These are phyloP conservation scores for Fomitopsis betulina DNA, from an alignment of 1,284 basidiomycete genomes.

Conservation along the genomic window DNA sequence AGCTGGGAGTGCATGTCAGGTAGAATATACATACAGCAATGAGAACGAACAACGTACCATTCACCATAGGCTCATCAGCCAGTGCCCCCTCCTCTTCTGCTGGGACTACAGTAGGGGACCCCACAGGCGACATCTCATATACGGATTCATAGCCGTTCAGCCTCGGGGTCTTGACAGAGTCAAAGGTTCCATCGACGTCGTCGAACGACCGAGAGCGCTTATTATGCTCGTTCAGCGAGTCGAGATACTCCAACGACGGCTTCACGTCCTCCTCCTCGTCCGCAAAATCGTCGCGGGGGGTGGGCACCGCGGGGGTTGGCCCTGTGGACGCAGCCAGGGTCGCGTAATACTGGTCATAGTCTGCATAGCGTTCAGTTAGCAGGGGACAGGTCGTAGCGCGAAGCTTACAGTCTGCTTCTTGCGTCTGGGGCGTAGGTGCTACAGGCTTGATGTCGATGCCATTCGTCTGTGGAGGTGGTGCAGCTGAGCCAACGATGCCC, in stretches of 20 bases:
- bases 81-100: neutral
- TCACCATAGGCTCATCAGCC: slow-evolving; percentile 56
- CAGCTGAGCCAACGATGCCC: slow-evolving; percentile 35
- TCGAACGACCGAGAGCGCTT: slow-evolving; percentile 67
- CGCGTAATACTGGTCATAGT: slow-evolving; percentile 78
- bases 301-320: slow-evolving; percentile 45
- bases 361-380: slow-evolving; percentile 30
- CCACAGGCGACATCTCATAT: slow-evolving; percentile 9
- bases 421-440: slow-evolving; percentile 39
- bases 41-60: slow-evolving; percentile 42
- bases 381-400: neutral
- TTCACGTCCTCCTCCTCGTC: slow-evolving; percentile 70
- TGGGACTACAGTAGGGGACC: neutral
- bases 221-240: slow-evolving; percentile 61
- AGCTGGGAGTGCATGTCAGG: slow-evolving; percentile 36
- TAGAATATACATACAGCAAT: neutral
- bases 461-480: slow-evolving; percentile 25
- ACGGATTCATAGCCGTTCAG: slow-evolving; percentile 27
- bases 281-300: slow-evolving; percentile 32
- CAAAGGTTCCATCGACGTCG: slow-evolving; percentile 40
- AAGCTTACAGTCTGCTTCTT: slow-evolving; percentile 54
- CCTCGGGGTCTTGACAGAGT: slow-evolving; percentile 41
- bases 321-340: slow-evolving; percentile 60
- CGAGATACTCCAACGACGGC: slow-evolving; percentile 57
- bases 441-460: slow-evolving; percentile 56